Base-by-base conservation (phyloP, 1,284 basidiomycete species). In the Irpex lacteus region DNA sequence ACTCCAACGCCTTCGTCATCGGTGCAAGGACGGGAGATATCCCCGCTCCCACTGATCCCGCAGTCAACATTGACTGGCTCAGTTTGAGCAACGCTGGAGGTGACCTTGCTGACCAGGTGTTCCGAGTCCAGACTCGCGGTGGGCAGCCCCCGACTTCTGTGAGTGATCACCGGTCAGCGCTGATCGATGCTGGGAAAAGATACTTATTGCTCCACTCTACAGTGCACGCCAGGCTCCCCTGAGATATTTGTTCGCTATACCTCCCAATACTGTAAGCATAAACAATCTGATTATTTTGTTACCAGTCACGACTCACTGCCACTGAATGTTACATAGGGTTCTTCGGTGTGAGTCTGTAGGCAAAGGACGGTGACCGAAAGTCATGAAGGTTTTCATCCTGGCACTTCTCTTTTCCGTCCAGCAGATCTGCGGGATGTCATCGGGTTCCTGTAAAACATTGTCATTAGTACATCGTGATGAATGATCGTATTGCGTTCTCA, bases 81-180 rank as follows among this genome's bases (percentile, higher is more conserved):
- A 66, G 73, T 60, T 73, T 82, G n/a, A 69, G 65, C 11, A 63
- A 38, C 5, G 68, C 32, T 40, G 61, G 72, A 11, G 80, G 80
- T 3, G 61, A 71, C 4, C 70, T 81, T 3, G 76, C 80, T 5
- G 70, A 71, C 40, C 69, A 69, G 26, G 73, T 81, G 5, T 81
- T 74, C 68, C 69, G 81, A 21, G 65, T 79, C 4, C 63, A 76
- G 62, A 83, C 81, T 7, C 65, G 65, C 3, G 70, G 66, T 7
- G 81, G 81, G 4, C 77, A 81, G 66, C 76, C 80, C 7, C 78
- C 80, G 15, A 13, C 74, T 34, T 72, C 75, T 38, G 79, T 79
- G 63, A 70, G 75, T 71, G 54, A 34, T 56, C 54, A 26, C 13
- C 7, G 34, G 13, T 56, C 18, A 52, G n/a, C 18, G 50, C 50